These are phyloP conservation scores for Xylariaceae sp. DNA, from an alignment of 2,329 filamentous ascomycete species.

Conservation along the genomic window DNA sequence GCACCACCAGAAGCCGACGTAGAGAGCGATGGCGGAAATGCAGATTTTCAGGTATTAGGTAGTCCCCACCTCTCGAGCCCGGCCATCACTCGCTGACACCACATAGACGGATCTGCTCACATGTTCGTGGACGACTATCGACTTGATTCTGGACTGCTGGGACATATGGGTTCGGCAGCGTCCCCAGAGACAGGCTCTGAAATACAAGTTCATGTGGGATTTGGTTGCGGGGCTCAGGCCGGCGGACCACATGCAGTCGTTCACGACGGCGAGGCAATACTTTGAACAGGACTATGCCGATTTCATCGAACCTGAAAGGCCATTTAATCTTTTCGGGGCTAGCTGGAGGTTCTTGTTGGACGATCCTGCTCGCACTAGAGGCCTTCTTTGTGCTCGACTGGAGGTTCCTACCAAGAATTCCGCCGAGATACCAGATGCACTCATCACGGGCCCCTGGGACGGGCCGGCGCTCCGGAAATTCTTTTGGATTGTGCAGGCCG, in stretches of 20 bases:
- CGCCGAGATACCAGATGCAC: conserved; percentile 35
- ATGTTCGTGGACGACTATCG: conserved; percentile 40
- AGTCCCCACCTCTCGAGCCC: neutral
- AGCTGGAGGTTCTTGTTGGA: too few species aligned
- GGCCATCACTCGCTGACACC: neutral
- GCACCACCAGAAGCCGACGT: too few species aligned
- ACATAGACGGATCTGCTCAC: conserved; percentile 39
- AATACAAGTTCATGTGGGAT: conserved; percentile 21
- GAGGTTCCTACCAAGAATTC: too few species aligned
- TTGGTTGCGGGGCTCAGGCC: neutral
- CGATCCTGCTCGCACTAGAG: neutral
- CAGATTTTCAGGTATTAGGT: conserved; percentile 39
- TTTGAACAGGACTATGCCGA: conserved; percentile 25
- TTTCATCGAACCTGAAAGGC: too few species aligned
- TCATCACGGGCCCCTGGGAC: conserved; percentile 40
- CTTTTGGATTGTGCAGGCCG: conserved; percentile 41
- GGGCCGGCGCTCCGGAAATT: conserved; percentile 36
- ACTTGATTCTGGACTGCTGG: conserved; percentile 43
- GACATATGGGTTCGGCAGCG: conserved; percentile 41
- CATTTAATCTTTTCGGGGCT: too few species aligned
- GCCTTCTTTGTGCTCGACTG: neutral
- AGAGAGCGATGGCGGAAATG: too few species aligned
- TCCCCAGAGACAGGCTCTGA: conserved; percentile 31
- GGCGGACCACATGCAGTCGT: neutral
- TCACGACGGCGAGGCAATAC: conserved; percentile 6